Percentiles rank a stretch among this genome's conserved stretches.
Conservation (phyloP, 345 rosid genomes). For the Erucastrum elatum region DNA sequence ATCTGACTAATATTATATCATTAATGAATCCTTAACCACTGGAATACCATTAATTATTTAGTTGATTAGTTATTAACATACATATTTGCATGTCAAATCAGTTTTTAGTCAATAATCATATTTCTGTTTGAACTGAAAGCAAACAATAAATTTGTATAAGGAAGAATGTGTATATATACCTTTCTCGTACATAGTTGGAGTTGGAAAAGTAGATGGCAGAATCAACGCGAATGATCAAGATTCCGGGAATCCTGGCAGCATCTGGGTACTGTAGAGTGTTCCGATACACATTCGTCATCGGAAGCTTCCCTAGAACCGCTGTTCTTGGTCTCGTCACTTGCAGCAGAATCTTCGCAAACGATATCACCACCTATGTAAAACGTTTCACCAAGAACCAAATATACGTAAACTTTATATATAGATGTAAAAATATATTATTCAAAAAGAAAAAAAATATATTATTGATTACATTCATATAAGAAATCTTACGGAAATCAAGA, state of each 20-base stretch:
- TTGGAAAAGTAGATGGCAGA: constrained; percentile 89
- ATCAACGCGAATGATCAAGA: constrained; percentile 77
- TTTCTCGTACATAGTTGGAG: constrained; percentile 76
- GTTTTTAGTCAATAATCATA: background rate
- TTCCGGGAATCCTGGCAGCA: constrained; percentile 63
- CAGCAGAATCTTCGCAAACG: constrained; percentile 73
- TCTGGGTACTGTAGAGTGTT: constrained; percentile 71
- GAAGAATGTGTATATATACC: constrained; percentile 42
- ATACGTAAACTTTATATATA: background rate
- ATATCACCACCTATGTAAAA: constrained; percentile 58
- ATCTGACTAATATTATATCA: background rate
- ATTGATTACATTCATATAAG: background rate
- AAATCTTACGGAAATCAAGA: constrained; percentile 57
- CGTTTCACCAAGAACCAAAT: background rate
- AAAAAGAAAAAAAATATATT: too few species aligned
- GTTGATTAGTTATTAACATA: background rate
- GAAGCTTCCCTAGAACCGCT: constrained; percentile 67
- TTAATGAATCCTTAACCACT: background rate
- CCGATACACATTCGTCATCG: constrained; percentile 60
- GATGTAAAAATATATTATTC: too few species aligned
- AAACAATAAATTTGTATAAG: background rate
- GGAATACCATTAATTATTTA: background rate
- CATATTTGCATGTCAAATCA: background rate
- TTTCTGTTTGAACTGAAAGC: background rate
- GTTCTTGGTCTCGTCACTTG: constrained; percentile 91